phyloP scores from a whole-genome alignment of 2,329 filamentous ascomycete genomes.

The Berkeleyomyces rouxiae region DNA sequence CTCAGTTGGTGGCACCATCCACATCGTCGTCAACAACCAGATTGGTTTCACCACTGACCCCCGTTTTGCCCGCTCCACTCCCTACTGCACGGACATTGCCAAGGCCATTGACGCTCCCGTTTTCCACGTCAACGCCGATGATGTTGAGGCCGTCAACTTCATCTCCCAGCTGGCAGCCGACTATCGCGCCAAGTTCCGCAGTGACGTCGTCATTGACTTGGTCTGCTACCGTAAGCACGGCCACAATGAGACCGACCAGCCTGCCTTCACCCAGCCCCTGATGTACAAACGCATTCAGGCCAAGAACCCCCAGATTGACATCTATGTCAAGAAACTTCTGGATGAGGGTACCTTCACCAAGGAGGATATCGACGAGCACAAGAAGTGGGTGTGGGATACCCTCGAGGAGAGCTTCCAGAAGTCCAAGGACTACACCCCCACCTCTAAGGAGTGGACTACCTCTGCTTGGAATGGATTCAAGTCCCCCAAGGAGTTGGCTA shows the following conservation, averaged over 20 bases:
- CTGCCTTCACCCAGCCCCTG: slow-evolving; percentile 95
- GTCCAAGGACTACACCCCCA: slow-evolving; percentile 94
- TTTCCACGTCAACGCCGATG: slow-evolving; percentile 98
- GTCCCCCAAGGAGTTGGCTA: slow-evolving; percentile 91
- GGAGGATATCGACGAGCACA: slow-evolving; percentile 96
- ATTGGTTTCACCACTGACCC: slow-evolving; percentile 99
- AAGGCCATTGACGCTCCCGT: slow-evolving; percentile 97
- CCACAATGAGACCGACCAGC: slow-evolving; percentile 99
- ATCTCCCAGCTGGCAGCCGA: slow-evolving; percentile 93
- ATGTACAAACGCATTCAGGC: slow-evolving; percentile 97
- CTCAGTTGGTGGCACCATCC: slow-evolving; percentile 92
- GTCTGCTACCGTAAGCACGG: slow-evolving; percentile 98
- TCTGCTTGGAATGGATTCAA: slow-evolving; percentile 99
- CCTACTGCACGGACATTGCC: slow-evolving; percentile 98
- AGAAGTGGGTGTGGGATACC: slow-evolving; percentile 99
- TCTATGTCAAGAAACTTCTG: slow-evolving; percentile 81
- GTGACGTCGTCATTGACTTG: slow-evolving; percentile 93
- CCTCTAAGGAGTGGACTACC: slow-evolving; percentile 94
- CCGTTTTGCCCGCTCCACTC: slow-evolving; percentile 88
- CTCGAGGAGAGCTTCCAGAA: slow-evolving; percentile 92
- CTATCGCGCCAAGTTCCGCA: slow-evolving; percentile 97
- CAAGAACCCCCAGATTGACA: slow-evolving; percentile 72
- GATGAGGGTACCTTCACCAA: slow-evolving; percentile 90
- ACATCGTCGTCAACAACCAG: slow-evolving; percentile 98
- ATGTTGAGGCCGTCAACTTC: slow-evolving; percentile 96